Evolutionary conservation across 2,329 filamentous ascomycete species (phyloP), one percentile per base, ranked within the genome.

Genomic region (Alternaria metachromatica): DNA sequence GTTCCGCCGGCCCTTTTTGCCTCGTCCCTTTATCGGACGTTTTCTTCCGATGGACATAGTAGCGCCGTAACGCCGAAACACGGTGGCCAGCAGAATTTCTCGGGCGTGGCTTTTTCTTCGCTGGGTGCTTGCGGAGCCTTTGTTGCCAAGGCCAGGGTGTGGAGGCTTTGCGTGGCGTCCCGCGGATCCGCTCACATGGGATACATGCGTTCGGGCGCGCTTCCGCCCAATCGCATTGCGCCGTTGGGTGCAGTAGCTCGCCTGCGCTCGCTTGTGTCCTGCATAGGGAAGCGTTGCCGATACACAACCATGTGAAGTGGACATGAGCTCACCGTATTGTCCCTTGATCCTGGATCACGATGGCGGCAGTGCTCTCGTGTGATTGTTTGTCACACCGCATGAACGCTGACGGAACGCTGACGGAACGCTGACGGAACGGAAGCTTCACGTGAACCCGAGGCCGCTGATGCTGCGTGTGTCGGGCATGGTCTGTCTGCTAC

Each of bases 111-210:
- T 59, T 28, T 49, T 46, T 50, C 49, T 54, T 37, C 33, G 60
- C 41, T 33, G 37, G 37, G 28, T 28, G 44, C 45, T 37, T 41
- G 44, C 41, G 30, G 49, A 53, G 44, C 46, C 37, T 46, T 56
- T 33, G 37, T n/a, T 12, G 55, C 60, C 60, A 63, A 63, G 55
- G 26, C 21, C 13, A 51, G 20, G 20, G 25, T 51, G 57, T 61
- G 57, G 60, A 55, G 60, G 21, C 51, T n/a, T 51, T 57, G 58
- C 62, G 37, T 64, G 62, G 51, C 58, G 48, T 62, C 62, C 62
- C 62, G 62, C 62, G 48, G 53, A 61, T 64, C 62, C 62, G 53
- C 33, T 37, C 26, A 64, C 62, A 64, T 64, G 62, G 62, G 62
- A 50, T 21, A 64, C 58, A 64, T 58, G 62, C 53, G 62, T 44